Percentiles rank a stretch among this genome's conserved stretches.
phyloP scores from a whole-genome alignment of 768 basidiomycete genomes.

The Chalciporus piperatus region DNA sequence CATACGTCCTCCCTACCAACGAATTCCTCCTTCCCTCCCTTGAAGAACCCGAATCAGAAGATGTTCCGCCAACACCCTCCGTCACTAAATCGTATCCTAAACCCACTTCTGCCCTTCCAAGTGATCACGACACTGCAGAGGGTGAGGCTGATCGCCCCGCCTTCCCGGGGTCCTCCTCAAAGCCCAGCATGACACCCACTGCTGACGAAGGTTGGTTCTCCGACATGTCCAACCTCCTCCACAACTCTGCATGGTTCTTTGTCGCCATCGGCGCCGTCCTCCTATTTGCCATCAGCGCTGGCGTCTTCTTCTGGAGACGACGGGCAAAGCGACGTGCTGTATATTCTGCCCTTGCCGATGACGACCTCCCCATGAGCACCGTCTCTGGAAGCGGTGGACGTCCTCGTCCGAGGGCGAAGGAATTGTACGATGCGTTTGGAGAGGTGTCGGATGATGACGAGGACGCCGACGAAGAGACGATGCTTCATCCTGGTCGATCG shows the following conservation, averaged over 20 bases:
- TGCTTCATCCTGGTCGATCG: slow-evolving; percentile 43
- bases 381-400: slow-evolving; percentile 43
- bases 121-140: slow-evolving; percentile 74
- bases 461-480: slow-evolving; percentile 70
- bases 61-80: slow-evolving; percentile 35
- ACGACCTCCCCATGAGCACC: slow-evolving; percentile 76
- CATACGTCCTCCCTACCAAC: slow-evolving; percentile 57
- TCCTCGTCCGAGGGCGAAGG: slow-evolving; percentile 62
- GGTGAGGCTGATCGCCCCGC: slow-evolving; percentile 82
- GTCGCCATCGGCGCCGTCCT: slow-evolving; percentile 77
- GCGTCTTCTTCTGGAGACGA: slow-evolving; percentile 80
- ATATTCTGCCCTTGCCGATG: slow-evolving; percentile 61
- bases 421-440: slow-evolving; percentile 96
- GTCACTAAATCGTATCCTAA: slow-evolving; percentile 69
- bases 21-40: slow-evolving; percentile 51
- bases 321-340: slow-evolving; percentile 38
- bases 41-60: slow-evolving; percentile 38
- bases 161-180: slow-evolving; percentile 43
- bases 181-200: slow-evolving; percentile 49
- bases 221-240: slow-evolving; percentile 67
- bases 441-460: slow-evolving; percentile 85
- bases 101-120: slow-evolving; percentile 84
- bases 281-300: slow-evolving; percentile 67
- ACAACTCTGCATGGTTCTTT: slow-evolving; percentile 87
- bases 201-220: slow-evolving; percentile 86